A percentile compares a stretch with the other conserved stretches of the same genome.
phyloP scores from a whole-genome alignment of 164 flowering plant genomes.

The Santalum album region DNA sequence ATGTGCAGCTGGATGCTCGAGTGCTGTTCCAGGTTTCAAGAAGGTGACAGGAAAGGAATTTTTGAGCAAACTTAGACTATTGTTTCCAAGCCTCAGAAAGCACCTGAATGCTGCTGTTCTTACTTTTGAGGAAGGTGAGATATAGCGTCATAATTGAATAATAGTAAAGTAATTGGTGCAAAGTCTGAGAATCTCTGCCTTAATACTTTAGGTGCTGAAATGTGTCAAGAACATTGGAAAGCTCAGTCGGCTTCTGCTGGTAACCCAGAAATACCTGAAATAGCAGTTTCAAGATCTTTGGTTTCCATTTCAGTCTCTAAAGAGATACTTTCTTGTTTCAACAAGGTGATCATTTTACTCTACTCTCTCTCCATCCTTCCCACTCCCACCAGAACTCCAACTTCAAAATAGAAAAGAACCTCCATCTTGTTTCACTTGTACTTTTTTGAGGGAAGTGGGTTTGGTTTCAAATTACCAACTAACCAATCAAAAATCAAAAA shows the following conservation, averaged over 20 bases:
- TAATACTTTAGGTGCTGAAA: slow-evolving; percentile 35
- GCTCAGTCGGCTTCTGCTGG: slow-evolving; percentile 46
- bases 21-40: slow-evolving; percentile 29
- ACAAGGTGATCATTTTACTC: slow-evolving; percentile 35
- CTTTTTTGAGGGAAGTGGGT: too few relatives aligned
- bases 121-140: slow-evolving; percentile 48
- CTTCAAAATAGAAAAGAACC: background rate
- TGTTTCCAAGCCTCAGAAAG: slow-evolving; percentile 49
- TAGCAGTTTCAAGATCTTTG: slow-evolving; percentile 30
- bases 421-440: too few relatives aligned
- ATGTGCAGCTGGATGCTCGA: slow-evolving; percentile 16
- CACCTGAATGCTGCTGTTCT: slow-evolving; percentile 40
- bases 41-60: slow-evolving; percentile 31
- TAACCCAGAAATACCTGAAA: slow-evolving; percentile 37
- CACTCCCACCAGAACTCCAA: background rate
- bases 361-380: background rate
- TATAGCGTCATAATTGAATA: slow-evolving; percentile 3
- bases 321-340: slow-evolving; percentile 55
- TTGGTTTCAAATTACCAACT: too few relatives aligned
- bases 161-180: background rate
- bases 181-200: background rate
- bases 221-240: slow-evolving; percentile 61
- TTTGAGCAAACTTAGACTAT: slow-evolving; percentile 28
- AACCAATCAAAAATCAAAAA: too few relatives aligned
- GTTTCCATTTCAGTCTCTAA: slow-evolving; percentile 33